These are phyloP conservation scores for Peronosclerospora sorghi DNA, from an alignment of 352 stramenopile genomes.

Conservation along the genomic window DNA sequence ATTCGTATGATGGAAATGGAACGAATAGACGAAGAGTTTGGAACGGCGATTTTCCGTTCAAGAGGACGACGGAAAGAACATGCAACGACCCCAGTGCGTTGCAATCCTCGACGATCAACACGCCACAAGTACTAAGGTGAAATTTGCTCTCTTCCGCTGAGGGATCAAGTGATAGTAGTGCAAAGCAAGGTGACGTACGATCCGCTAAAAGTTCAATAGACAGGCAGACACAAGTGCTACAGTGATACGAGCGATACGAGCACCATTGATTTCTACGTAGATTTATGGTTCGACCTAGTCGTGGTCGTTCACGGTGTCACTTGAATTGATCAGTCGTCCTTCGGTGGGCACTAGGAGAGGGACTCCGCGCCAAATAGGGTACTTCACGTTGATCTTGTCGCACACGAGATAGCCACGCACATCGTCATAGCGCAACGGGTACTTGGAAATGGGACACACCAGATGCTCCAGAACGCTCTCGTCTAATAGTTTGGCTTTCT, in stretches of 20 bases:
- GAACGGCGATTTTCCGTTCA: slow-evolving; percentile 46
- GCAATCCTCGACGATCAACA: slow-evolving; percentile 59
- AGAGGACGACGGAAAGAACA: slow-evolving; percentile 44
- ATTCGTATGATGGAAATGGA: slow-evolving; percentile 62
- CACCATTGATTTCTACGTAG: neutral
- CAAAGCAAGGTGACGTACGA: neutral
- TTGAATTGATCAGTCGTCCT: slow-evolving; percentile 51
- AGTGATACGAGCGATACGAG: neutral
- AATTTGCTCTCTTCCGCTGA: slow-evolving; percentile 4
- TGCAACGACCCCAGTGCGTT: slow-evolving; percentile 46
- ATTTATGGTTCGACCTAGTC: neutral
- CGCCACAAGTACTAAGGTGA: slow-evolving; percentile 52
- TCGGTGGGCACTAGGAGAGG: slow-evolving; percentile 66
- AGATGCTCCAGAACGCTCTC: slow-evolving; percentile 69
- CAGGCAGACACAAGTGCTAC: too few relatives aligned
- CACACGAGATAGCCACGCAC: slow-evolving; percentile 55
- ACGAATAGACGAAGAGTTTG: slow-evolving; percentile 76
- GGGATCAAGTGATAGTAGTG: slow-evolving; percentile 8
- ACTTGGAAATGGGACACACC: slow-evolving; percentile 82
- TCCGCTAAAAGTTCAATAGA: too few relatives aligned
- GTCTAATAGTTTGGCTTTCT: slow-evolving; percentile 26
- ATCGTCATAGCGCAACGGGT: slow-evolving; percentile 57
- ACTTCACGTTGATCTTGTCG: slow-evolving; percentile 75
- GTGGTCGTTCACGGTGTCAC: slow-evolving; percentile 8
- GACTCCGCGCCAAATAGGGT: slow-evolving; percentile 66